Evolutionary conservation across 2,329 filamentous ascomycete genomes (phyloP), one percentile per base, ranked within the genome.

Genomic region (Trichoderma sp.): DNA sequence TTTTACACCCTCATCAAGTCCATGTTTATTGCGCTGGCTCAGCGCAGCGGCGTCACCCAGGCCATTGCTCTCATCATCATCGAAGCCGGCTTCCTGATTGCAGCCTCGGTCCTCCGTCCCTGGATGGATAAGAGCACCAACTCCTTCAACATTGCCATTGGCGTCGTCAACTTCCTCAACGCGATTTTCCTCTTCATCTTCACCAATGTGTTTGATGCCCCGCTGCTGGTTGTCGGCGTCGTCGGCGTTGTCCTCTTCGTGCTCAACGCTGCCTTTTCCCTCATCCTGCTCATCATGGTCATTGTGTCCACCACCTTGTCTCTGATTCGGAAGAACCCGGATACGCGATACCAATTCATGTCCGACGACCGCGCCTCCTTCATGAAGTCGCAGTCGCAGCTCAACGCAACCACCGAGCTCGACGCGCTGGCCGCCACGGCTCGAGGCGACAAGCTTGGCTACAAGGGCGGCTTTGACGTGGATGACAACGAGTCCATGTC

Each of bases 111-210:
- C 62, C 80, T 97, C 70, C 89, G 92, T 67, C 94, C 94, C 19
- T 98, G 92, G 90, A 98, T 98, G 94, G 94, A 97, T 83, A 97
- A 97, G 87, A 94, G 93, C 81, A 97, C 92, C 67, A 98, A 97
- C 78, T 89, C 89, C 55, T 96, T 97, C 84, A 97, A 97, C 80
- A 97, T 98, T 73, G 86, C 92, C 67, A 97, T 97, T 72, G 90
- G 88, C 68, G 90, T 87, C 52, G 83, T 97, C 78, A 97, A 97
- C 82, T 96, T 97, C 77, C 77, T 97, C 73, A 96, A 95, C 78
- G 85, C 90, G 64, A 88, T 97, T 76, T 96, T 96, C 81, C 81
- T 97, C 41, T 82, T 98, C 64, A 86, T 97, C 72, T 97, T 97
- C 80, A 92, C 92, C 26, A 85, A 90, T 67, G 86, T 97, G 55